These are phyloP conservation scores for Straminergon stramineum DNA, from an alignment of 225 moss, liverwort and hornwort genomes.

Conservation along the genomic window DNA sequence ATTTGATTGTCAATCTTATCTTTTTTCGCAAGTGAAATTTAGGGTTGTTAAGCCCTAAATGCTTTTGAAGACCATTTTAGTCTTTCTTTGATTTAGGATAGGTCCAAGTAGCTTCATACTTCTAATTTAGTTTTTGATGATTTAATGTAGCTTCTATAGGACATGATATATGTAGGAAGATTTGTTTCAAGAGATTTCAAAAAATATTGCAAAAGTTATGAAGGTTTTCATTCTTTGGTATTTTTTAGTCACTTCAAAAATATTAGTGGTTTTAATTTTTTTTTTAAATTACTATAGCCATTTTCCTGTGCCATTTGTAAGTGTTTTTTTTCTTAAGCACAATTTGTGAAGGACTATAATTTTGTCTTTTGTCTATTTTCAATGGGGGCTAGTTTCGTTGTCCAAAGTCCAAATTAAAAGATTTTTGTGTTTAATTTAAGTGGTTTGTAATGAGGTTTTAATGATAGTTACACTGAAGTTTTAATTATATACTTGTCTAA, in stretches of 20 bases:
- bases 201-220: neutral
- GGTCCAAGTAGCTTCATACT: neutral
- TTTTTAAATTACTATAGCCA: neutral
- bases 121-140: neutral
- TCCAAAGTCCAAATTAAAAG: neutral
- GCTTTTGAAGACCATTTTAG: accelerated
- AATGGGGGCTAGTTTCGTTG: accelerated
- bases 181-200: neutral
- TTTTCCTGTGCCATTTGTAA: neutral
- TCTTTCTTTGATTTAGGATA: neutral
- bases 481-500: neutral
- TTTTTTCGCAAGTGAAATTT: neutral
- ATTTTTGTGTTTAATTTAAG: neutral
- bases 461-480: neutral
- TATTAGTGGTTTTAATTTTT: accelerated
- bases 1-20: neutral
- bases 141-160: neutral
- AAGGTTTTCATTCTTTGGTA: neutral
- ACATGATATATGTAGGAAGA: neutral
- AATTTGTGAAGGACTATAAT: no score
- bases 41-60: accelerated
- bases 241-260: neutral
- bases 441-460: neutral
- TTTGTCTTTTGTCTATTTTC: neutral
- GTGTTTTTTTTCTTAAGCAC: neutral